Evolutionary conservation across 805 yeast genomes (phyloP).

Genomic region (Schwanniomyces polymorphus): DNA sequence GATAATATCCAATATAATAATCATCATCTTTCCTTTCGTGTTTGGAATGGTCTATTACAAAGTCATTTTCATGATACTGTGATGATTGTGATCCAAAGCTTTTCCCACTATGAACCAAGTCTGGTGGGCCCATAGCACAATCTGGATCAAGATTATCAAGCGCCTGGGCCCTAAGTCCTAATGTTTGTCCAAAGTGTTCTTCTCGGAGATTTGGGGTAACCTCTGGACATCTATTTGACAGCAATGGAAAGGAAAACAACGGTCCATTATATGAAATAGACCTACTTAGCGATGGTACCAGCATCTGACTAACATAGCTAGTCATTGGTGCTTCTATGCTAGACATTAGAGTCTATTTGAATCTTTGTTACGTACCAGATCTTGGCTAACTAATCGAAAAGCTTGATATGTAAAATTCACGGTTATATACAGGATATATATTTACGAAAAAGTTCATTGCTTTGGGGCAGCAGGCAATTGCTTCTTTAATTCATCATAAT

Average conservation of each 20-base stretch:
- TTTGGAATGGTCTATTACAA: conserved; percentile 11
- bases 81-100: conserved; percentile 31
- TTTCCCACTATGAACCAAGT: conserved; percentile 38
- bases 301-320: not conserved
- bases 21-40: conserved; percentile 26
- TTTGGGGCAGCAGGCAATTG: not conserved
- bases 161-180: conserved; percentile 24
- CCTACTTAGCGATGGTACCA: not conserved
- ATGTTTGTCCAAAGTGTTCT: conserved; percentile 24
- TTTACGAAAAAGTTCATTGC: not conserved
- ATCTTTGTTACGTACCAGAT: not conserved
- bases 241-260: not conserved
- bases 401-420: not conserved
- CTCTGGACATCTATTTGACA: not conserved
- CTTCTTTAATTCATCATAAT: not conserved
- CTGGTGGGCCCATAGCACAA: conserved; percentile 32
- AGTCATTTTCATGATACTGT: conserved; percentile 26
- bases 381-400: not conserved
- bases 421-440: not conserved
- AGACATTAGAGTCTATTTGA: not conserved
- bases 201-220: conserved; percentile 25
- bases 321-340: not conserved
- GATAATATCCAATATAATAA: conserved; percentile 41
- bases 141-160: conserved; percentile 14
- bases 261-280: not conserved